These are phyloP conservation scores for Psilocybe cyanescens DNA, from an alignment of 768 basidiomycete species.

Conservation along the genomic window DNA sequence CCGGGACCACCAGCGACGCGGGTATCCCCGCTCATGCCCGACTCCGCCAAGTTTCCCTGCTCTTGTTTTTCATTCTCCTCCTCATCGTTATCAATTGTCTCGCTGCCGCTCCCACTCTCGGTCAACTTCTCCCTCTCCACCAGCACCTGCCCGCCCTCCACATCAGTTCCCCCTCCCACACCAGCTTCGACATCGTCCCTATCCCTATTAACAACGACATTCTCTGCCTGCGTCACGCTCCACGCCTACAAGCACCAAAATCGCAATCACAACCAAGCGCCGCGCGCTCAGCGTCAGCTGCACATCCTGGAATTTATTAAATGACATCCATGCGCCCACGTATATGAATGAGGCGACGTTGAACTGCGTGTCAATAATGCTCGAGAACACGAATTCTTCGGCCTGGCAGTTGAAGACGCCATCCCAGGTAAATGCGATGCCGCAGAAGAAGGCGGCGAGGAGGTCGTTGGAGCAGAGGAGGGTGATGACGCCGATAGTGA, in stretches of 20 bases:
- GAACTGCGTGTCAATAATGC: slow-evolving; percentile 95
- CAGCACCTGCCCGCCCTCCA: slow-evolving; percentile 23
- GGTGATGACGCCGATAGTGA: slow-evolving; percentile 83
- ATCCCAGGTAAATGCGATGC: slow-evolving; percentile 98
- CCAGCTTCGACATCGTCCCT: slow-evolving; percentile 28
- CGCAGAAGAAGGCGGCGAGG: slow-evolving; percentile 94
- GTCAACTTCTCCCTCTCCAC: slow-evolving; percentile 4
- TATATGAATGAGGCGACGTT: slow-evolving; percentile 95
- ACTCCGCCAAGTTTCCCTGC: slow-evolving; percentile 4
- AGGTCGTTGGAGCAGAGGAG: slow-evolving; percentile 93
- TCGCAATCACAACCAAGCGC: slow-evolving; percentile 82
- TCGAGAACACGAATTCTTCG: slow-evolving; percentile 93
- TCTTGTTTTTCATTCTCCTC: not conserved
- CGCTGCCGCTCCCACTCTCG: not conserved
- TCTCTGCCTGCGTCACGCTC: slow-evolving; percentile 69
- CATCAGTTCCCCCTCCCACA: slow-evolving; percentile 44
- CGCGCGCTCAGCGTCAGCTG: slow-evolving; percentile 76
- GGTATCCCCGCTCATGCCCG: slow-evolving; percentile 13
- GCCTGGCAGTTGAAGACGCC: slow-evolving; percentile 93
- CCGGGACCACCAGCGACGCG: not conserved
- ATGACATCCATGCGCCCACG: slow-evolving; percentile 98
- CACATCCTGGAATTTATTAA: slow-evolving; percentile 71
- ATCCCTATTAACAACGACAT: slow-evolving; percentile 88
- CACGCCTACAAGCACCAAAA: slow-evolving; percentile 78
- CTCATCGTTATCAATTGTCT: not conserved